phyloP scores from a whole-genome alignment of 2,329 filamentous ascomycete species.

The Fusarium chuoi region DNA sequence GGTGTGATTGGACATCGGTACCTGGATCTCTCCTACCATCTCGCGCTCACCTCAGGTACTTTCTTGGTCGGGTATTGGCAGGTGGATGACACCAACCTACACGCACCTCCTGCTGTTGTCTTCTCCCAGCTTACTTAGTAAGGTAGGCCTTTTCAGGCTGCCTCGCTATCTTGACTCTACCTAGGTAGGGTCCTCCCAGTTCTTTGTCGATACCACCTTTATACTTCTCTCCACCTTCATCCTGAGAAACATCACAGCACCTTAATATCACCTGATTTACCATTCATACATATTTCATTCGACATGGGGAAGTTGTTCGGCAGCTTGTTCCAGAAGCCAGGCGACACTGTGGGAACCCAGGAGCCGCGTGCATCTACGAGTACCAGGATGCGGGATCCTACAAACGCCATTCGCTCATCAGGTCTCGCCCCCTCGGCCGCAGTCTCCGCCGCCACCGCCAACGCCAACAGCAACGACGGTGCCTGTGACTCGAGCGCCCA shows the following conservation, averaged over 20 bases:
- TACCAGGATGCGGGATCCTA: constrained; percentile 28
- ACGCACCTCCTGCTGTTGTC: neutral
- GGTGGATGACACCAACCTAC: constrained; percentile 1
- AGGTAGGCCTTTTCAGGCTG: neutral
- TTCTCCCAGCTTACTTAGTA: neutral
- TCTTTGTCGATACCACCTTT: neutral
- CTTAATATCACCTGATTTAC: neutral
- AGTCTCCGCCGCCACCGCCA: constrained; percentile 42
- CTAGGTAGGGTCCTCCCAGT: neutral
- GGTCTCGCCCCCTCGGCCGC: constrained; percentile 36
- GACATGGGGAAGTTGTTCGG: constrained; percentile 17
- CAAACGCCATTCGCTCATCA: constrained; percentile 34
- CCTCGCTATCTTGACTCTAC: neutral
- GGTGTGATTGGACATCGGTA: constrained; percentile 22
- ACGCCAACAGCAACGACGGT: constrained; percentile 32
- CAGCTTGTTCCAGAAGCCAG: constrained; percentile 38
- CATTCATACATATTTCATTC: neutral
- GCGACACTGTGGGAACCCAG: constrained; percentile 37
- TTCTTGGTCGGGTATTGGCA: constrained; percentile 1
- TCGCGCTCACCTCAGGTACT: constrained; percentile 17
- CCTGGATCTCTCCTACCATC: constrained; percentile 9
- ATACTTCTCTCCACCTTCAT: neutral
- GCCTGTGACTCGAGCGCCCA: constrained; percentile 41
- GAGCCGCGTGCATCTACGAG: constrained; percentile 34
- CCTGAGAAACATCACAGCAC: neutral